Evolutionary conservation across 2,329 filamentous ascomycete genomes (phyloP), one percentile per base, ranked within the genome.

Genomic region (Colletotrichum noveboracense): DNA sequence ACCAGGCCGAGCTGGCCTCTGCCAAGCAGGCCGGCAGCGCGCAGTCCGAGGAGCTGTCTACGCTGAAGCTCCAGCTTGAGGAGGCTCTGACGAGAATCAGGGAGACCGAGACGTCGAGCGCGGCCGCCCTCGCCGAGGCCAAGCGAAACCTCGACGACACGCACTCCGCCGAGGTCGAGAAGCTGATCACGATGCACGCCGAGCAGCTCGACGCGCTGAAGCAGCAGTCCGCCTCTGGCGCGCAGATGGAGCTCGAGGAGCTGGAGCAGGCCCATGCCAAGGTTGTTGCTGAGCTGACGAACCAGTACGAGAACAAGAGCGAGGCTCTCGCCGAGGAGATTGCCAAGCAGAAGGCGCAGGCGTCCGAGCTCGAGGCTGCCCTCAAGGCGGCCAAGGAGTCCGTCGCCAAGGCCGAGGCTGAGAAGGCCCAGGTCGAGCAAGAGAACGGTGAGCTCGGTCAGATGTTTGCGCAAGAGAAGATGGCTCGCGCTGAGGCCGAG

Each of bases 391-490:
- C 81, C 8, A 82, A 85, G 71, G 80, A 81, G 16, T 79, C 81
- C 8, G 68, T 84, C 21, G 79, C 79, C 48, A 80, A 81, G 67
- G 81, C 79, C 26, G 79, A 84, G 71, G 79, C 75, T 9, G 81
- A 87, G 30, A 86, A 88, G 78, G 83, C 81, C 67, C 87, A 88
- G 80, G 81, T 86, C 4, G 84, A 89, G 77, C 82, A 84, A 32
- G 90, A 92, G 78, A 81, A 86, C 36, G 86, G 87, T 77, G 85
- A 87, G 28, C 82, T 92, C 77, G 87, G 87, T 71, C 88, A 89
- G 78, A 86, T 89, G 78, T 88, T 92, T 56, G 91, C 89, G 3
- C 86, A 89, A 65, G 89, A 90, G 78, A 92, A 92, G 86, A 91
- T 92, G 85, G 89, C 89, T 71, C 90, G 90, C 76, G 89, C 91